Conservation (phyloP, 768 basidiomycete genomes). For the Auricularia sp. region DNA sequence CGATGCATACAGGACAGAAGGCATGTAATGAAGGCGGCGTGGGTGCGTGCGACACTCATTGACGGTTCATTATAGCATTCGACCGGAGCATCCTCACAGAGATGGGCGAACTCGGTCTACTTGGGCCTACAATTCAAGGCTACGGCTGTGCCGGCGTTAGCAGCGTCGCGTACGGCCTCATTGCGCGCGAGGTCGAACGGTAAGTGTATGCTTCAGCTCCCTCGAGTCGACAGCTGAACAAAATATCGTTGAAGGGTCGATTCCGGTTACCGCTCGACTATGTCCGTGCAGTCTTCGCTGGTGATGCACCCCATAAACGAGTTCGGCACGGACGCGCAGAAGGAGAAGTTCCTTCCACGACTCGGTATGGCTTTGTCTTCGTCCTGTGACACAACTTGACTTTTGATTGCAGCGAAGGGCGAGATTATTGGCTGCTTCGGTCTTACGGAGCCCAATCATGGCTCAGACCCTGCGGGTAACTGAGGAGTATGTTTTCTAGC, state of each 20-base stretch:
- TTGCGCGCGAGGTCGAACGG: constrained; percentile 91
- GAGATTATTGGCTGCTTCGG: constrained; percentile 91
- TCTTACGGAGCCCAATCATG: constrained; percentile 92
- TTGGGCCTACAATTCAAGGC: constrained; percentile 87
- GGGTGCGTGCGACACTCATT: neutral
- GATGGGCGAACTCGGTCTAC: constrained; percentile 85
- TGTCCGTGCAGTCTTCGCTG: constrained; percentile 91
- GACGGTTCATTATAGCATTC: constrained; percentile 45
- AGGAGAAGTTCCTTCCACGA: constrained; percentile 80
- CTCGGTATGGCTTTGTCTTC: constrained; percentile 39
- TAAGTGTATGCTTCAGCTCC: constrained; percentile 20
- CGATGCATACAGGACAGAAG: constrained; percentile 80
- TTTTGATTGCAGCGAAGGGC: constrained; percentile 49
- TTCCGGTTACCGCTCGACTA: constrained; percentile 90
- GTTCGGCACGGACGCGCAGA: constrained; percentile 84
- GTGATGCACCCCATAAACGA: constrained; percentile 92
- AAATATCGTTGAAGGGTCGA: constrained; percentile 55
- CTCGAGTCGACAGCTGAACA: neutral
- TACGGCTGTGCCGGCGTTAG: constrained; percentile 91
- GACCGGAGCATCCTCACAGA: constrained; percentile 67
- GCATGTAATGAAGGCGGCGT: constrained; percentile 28
- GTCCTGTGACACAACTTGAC: constrained; percentile 3
- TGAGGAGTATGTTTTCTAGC: neutral
- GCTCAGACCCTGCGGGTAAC: constrained; percentile 75
- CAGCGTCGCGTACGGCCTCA: constrained; percentile 87